Conservation (phyloP, 352 stramenopile species). For the Pythium phragmitis region DNA sequence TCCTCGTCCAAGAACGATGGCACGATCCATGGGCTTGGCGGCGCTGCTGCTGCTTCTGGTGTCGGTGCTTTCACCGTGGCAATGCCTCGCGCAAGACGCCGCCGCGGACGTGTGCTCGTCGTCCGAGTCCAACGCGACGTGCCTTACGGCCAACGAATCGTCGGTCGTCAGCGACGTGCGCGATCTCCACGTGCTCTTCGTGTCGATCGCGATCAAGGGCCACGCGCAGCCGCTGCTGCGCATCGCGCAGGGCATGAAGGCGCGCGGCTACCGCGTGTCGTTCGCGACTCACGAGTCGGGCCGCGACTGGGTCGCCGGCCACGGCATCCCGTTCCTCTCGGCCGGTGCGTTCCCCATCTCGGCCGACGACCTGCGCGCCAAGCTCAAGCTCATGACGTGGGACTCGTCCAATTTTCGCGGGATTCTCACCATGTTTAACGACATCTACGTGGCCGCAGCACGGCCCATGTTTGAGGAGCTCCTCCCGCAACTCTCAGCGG, state of each 20-base stretch:
- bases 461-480: slow-evolving; percentile 80
- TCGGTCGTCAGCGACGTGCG: slow-evolving; percentile 10
- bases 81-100: neutral
- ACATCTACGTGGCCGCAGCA: slow-evolving; percentile 79
- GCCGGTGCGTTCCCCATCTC: slow-evolving; percentile 75
- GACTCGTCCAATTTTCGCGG: slow-evolving; percentile 83
- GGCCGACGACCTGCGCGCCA: slow-evolving; percentile 61
- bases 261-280: slow-evolving; percentile 67
- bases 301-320: slow-evolving; percentile 61
- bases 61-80: neutral
- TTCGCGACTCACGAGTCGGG: slow-evolving; percentile 86
- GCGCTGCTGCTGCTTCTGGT: slow-evolving; percentile 4
- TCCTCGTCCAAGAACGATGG: too few species aligned
- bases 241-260: slow-evolving; percentile 71
- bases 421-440: slow-evolving; percentile 88
- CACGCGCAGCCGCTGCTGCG: slow-evolving; percentile 78
- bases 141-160: neutral
- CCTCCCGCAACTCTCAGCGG: slow-evolving; percentile 40
- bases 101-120: neutral
- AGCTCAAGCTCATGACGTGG: slow-evolving; percentile 76
- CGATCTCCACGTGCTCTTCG: slow-evolving; percentile 61
- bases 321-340: slow-evolving; percentile 66
- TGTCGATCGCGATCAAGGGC: slow-evolving; percentile 81
- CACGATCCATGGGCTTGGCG: neutral
- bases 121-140: slow-evolving; percentile 1